Percentiles rank a stretch among this genome's conserved stretches.
These are phyloP conservation scores for Thinopyrum elongatum DNA, from an alignment of 176 grass and related monocot genomes.

Conservation along the genomic window DNA sequence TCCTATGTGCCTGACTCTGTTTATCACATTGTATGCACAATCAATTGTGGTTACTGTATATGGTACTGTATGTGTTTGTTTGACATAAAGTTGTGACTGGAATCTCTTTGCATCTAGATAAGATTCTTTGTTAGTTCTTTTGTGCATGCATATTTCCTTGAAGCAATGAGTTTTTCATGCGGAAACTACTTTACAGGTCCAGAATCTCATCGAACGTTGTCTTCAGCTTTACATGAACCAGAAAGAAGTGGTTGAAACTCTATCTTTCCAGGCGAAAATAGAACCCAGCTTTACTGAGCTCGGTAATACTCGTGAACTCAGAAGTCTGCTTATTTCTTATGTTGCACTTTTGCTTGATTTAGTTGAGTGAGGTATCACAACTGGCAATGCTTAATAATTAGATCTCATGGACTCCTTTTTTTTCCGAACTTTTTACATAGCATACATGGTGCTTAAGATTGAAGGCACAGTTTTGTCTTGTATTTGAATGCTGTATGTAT, in stretches of 20 bases:
- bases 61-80: neutral
- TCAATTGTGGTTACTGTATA: neutral
- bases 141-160: conserved; percentile 9
- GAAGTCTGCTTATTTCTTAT: neutral
- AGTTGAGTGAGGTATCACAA: neutral
- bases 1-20: neutral
- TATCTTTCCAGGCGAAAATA: conserved; percentile 87
- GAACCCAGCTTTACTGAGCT: conserved; percentile 99
- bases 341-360: conserved; percentile 1
- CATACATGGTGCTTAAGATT: neutral
- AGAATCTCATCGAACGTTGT: conserved; percentile 95
- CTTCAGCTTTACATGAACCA: conserved; percentile 99
- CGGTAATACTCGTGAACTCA: conserved; percentile 53
- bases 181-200: conserved; percentile 71
- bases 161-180: conserved; percentile 12
- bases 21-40: neutral
- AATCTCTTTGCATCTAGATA: neutral
- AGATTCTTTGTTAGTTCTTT: neutral
- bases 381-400: neutral
- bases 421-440: neutral
- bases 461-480: neutral
- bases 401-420: neutral
- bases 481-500: conserved; percentile 11
- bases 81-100: neutral
- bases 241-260: conserved; percentile 87